Conservation (phyloP, 1,284 basidiomycete species). For the Moesziomyces parantarcticus region DNA sequence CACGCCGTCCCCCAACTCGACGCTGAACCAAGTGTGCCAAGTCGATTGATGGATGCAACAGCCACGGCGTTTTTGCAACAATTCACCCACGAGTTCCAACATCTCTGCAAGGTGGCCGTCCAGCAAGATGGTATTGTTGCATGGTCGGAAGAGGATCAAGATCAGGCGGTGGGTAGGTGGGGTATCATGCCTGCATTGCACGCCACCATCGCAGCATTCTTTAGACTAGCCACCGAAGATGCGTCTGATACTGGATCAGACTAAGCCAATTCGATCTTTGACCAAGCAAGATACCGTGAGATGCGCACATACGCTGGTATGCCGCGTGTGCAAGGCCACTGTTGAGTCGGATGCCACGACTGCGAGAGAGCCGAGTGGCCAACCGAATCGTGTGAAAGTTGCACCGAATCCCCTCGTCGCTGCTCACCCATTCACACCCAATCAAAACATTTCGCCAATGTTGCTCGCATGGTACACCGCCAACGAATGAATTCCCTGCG, state of each 20-base stretch:
- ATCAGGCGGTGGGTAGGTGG: conserved; percentile 14
- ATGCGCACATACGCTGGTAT: not conserved
- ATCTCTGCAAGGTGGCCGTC: conserved; percentile 15
- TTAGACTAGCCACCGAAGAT: conserved; percentile 10
- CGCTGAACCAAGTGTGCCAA: conserved; percentile 6
- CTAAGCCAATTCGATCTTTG: no score
- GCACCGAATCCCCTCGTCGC: no score
- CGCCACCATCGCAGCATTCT: conserved; percentile 29
- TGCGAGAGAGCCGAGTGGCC: no score
- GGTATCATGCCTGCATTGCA: conserved; percentile 13
- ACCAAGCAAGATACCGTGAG: not conserved
- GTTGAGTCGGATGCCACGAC: no score
- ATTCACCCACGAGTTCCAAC: conserved; percentile 16
- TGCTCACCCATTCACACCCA: no score
- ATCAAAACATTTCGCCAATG: no score
- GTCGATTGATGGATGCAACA: not conserved
- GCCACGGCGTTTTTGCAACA: not conserved
- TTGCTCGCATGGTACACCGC: no score
- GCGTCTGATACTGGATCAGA: no score
- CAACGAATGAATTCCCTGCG: no score
- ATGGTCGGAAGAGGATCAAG: conserved; percentile 10
- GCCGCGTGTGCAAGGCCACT: no score
- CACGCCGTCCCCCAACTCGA: conserved; percentile 18
- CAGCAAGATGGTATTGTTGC: conserved; percentile 18
- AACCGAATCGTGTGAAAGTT: no score